Evolutionary conservation across 2,329 filamentous ascomycete species (phyloP).

Genomic region (Talaromyces funiculosus): DNA sequence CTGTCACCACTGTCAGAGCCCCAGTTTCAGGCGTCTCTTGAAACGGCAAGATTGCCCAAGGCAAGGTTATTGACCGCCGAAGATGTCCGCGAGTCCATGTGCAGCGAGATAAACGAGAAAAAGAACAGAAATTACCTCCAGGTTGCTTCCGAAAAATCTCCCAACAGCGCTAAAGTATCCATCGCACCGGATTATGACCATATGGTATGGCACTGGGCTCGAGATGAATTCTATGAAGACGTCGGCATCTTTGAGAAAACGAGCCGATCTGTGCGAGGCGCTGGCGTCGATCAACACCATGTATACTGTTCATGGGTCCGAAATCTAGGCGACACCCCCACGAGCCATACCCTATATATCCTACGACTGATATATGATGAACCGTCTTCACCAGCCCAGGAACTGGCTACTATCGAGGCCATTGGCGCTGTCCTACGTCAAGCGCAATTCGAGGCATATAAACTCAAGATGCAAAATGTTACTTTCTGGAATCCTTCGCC

Average conservation of each 20-base stretch:
- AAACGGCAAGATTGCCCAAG: slow-evolving; percentile 23
- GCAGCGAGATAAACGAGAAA: slow-evolving; percentile 57
- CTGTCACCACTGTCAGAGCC: slow-evolving; percentile 45
- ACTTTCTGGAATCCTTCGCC: slow-evolving; percentile 78
- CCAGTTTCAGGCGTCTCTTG: slow-evolving; percentile 16
- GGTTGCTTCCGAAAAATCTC: slow-evolving; percentile 34
- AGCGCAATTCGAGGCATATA: slow-evolving; percentile 64
- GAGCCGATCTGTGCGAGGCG: slow-evolving; percentile 61
- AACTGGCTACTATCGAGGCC: slow-evolving; percentile 47
- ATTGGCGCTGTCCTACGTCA: slow-evolving; percentile 60
- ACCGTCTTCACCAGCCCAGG: slow-evolving; percentile 34
- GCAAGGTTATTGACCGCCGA: slow-evolving; percentile 28
- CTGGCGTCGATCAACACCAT: slow-evolving; percentile 49
- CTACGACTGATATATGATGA: slow-evolving; percentile 39
- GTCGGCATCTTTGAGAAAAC: slow-evolving; percentile 51
- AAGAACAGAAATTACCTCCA: slow-evolving; percentile 61
- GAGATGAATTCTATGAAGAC: slow-evolving; percentile 71
- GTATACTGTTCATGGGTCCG: slow-evolving; percentile 41
- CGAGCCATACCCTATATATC: slow-evolving; percentile 39
- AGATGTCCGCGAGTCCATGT: slow-evolving; percentile 42
- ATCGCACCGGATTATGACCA: slow-evolving; percentile 63
- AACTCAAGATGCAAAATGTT: slow-evolving; percentile 65
- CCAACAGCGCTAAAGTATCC: slow-evolving; percentile 54
- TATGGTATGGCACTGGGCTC: slow-evolving; percentile 70
- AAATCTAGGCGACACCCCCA: slow-evolving; percentile 31